Evolutionary conservation across 352 stramenopile species (phyloP).

Genomic region (Pythium myriotylum): DNA sequence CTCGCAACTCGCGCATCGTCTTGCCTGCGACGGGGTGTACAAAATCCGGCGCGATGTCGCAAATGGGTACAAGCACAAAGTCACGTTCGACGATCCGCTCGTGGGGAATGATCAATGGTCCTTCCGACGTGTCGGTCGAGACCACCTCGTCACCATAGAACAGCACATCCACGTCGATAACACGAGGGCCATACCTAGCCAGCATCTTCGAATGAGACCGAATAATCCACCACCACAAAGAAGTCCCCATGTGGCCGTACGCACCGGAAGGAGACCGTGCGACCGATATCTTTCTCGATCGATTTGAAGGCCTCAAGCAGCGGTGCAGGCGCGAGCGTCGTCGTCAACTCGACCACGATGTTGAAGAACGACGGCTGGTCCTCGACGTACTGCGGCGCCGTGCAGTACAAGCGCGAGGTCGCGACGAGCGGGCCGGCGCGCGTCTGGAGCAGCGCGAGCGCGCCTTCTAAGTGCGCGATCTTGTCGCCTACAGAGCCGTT

Average conservation of each 20-base stretch:
- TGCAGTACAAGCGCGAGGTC: conserved; percentile 94
- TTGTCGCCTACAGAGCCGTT: conserved; percentile 59
- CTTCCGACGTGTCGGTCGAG: conserved; percentile 61
- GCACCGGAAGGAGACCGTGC: conserved; percentile 64
- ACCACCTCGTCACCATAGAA: conserved; percentile 87
- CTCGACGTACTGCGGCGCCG: conserved; percentile 93
- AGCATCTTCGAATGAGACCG: conserved; percentile 12
- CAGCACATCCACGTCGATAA: conserved; percentile 97
- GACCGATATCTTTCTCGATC: conserved; percentile 90
- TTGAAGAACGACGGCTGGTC: conserved; percentile 97
- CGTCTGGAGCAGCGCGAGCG: conserved; percentile 50
- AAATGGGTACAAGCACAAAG: conserved; percentile 97
- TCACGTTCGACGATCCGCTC: conserved; percentile 93
- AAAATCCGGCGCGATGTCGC: conserved; percentile 88
- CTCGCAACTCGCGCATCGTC: conserved; percentile 73
- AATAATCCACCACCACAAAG: neutral
- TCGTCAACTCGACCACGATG: conserved; percentile 89
- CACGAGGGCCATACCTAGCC: conserved; percentile 88
- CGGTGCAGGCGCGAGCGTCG: conserved; percentile 65
- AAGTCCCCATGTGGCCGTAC: neutral
- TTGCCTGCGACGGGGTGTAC: conserved; percentile 77
- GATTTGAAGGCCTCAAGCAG: conserved; percentile 88
- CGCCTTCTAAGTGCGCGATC: conserved; percentile 64
- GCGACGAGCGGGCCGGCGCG: conserved; percentile 52
- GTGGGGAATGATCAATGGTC: conserved; percentile 93